These are phyloP conservation scores for Hippophae rhamnoides DNA, from an alignment of 306 rosid genomes.

Conservation along the genomic window DNA sequence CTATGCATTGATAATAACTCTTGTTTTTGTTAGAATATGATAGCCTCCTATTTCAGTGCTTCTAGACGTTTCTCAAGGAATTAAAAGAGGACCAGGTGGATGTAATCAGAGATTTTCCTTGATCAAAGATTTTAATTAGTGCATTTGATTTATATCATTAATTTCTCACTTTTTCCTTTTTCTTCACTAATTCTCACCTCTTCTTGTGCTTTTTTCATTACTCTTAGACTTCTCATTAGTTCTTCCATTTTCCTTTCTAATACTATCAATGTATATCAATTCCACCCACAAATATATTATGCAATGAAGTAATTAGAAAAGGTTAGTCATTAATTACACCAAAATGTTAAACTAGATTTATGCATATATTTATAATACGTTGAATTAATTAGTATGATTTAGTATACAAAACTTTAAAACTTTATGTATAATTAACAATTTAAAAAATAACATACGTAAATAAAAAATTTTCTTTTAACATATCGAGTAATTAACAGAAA, in stretches of 20 bases:
- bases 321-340: too few relatives aligned
- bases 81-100: constrained; percentile 28
- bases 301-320: neutral
- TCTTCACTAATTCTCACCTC: constrained; percentile 46
- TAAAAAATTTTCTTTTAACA: too few relatives aligned
- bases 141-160: constrained; percentile 32
- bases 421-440: too few relatives aligned
- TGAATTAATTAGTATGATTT: too few relatives aligned
- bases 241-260: constrained; percentile 48
- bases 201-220: constrained; percentile 46
- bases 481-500: too few relatives aligned
- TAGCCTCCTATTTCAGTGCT: constrained; percentile 27
- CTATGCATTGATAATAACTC: constrained; percentile 30
- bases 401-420: too few relatives aligned
- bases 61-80: constrained; percentile 23
- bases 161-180: constrained; percentile 25
- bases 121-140: constrained; percentile 31
- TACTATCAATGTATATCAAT: constrained; percentile 14
- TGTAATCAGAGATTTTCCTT: constrained; percentile 48
- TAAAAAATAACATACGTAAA: too few relatives aligned
- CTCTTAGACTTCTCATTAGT: constrained; percentile 27
- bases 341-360: too few relatives aligned
- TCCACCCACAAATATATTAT: constrained; percentile 50
- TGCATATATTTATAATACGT: too few relatives aligned
- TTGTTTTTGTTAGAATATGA: constrained; percentile 26